phyloP scores from a whole-genome alignment of 129 eudicot species.

The Pittosporum tobira region DNA sequence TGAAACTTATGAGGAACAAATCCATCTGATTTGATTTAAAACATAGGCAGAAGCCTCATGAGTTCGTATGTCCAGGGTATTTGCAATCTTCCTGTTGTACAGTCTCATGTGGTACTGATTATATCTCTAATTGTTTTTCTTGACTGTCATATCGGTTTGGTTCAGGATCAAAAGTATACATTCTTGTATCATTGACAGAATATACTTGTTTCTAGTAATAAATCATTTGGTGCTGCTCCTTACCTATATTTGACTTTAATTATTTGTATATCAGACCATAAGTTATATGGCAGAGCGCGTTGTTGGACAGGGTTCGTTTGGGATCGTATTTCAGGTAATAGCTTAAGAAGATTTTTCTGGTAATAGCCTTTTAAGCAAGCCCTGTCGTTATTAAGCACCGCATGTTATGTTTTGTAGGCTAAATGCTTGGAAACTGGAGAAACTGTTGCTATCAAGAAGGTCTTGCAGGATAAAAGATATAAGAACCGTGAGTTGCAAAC shows the following conservation, averaged over 20 bases:
- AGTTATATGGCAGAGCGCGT: conserved; percentile 75
- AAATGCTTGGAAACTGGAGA: conserved; percentile 69
- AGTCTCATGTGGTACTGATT: too few relatives aligned
- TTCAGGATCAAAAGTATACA: too few relatives aligned
- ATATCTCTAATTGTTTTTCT: too few relatives aligned
- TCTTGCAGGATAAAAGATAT: conserved; percentile 66
- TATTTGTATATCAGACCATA: conserved; percentile 37
- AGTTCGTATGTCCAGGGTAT: too few relatives aligned
- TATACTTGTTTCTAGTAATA: not conserved
- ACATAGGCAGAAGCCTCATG: too few relatives aligned
- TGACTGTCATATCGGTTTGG: too few relatives aligned
- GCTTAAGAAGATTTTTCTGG: not conserved
- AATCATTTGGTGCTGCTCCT: not conserved
- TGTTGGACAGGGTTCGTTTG: conserved; percentile 68
- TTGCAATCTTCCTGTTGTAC: too few relatives aligned
- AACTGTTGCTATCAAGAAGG: conserved; percentile 61
- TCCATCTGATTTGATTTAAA: too few relatives aligned
- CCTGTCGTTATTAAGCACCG: not conserved
- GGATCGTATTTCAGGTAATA: conserved; percentile 61
- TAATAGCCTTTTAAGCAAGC: not conserved
- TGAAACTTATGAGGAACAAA: too few relatives aligned
- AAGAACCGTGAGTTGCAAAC: conserved; percentile 67
- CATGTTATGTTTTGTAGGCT: conserved; percentile 33
- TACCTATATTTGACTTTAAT: not conserved
- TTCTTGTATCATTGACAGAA: not conserved